Evolutionary conservation across 192 early-diverging fungal genomes (phyloP).

Genomic region (Endogone sp.): DNA sequence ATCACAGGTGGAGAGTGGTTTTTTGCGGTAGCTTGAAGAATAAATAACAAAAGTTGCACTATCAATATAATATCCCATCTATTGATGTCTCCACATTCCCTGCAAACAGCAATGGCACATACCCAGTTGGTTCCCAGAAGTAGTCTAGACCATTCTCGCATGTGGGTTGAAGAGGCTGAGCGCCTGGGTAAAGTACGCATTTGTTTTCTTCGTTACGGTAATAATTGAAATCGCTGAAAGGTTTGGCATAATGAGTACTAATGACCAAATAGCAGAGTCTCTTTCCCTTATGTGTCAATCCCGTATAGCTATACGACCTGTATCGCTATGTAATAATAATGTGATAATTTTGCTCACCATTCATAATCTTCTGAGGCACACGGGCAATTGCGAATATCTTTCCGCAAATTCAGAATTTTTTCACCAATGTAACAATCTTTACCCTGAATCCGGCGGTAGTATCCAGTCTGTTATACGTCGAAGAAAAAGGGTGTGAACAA

Average conservation of each 20-base stretch:
- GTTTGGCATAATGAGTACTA: slow-evolving; percentile 6
- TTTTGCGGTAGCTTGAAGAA: slow-evolving; percentile 73
- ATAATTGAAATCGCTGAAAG: slow-evolving; percentile 70
- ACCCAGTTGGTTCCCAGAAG: slow-evolving; percentile 68
- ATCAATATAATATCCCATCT: not conserved
- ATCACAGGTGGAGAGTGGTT: slow-evolving; percentile 78
- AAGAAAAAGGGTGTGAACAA: too few species aligned
- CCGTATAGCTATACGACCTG: too few species aligned
- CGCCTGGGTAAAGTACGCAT: slow-evolving; percentile 63
- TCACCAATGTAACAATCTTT: slow-evolving; percentile 73
- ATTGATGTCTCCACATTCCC: not conserved
- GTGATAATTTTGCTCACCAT: slow-evolving; percentile 50
- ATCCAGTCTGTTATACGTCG: slow-evolving; percentile 37
- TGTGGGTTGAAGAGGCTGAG: slow-evolving; percentile 46
- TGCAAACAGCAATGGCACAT: slow-evolving; percentile 1
- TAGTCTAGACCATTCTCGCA: slow-evolving; percentile 54
- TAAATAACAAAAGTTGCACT: not conserved
- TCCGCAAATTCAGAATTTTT: slow-evolving; percentile 54
- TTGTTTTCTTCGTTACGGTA: slow-evolving; percentile 54
- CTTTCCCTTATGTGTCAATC: not conserved
- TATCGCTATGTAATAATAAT: too few species aligned
- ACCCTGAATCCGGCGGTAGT: slow-evolving; percentile 65
- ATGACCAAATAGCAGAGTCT: not conserved
- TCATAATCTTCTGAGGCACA: slow-evolving; percentile 83
- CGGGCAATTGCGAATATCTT: slow-evolving; percentile 57